Evolutionary conservation across 2,329 filamentous ascomycete genomes (phyloP).

Genomic region (Aspergillus puulaauensis): DNA sequence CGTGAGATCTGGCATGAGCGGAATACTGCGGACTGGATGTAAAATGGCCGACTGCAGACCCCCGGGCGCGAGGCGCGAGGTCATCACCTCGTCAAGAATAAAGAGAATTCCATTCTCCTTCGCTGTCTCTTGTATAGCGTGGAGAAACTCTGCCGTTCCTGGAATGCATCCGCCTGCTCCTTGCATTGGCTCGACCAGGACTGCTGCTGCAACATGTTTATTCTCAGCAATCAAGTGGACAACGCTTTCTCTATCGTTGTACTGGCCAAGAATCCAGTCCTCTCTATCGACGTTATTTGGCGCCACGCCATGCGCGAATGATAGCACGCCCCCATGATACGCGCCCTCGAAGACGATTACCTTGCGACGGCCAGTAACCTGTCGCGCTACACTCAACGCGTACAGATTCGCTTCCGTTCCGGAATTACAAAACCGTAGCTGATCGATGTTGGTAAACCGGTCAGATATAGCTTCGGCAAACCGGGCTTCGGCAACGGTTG

Average conservation of each 20-base stretch:
- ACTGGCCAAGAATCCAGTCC: constrained; percentile 61
- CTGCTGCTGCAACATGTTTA: constrained; percentile 53
- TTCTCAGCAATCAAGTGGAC: constrained; percentile 30
- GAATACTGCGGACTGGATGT: constrained; percentile 22
- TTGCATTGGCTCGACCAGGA: constrained; percentile 7
- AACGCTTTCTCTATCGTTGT: constrained; percentile 58
- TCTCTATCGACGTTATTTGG: constrained; percentile 46
- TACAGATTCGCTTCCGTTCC: constrained; percentile 66
- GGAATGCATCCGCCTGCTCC: constrained; percentile 6
- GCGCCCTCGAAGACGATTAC: constrained; percentile 7
- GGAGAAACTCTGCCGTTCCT: constrained; percentile 35
- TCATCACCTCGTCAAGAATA: constrained; percentile 72
- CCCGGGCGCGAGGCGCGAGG: constrained; percentile 55
- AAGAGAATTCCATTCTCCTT: constrained; percentile 56
- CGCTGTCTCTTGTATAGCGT: constrained; percentile 40
- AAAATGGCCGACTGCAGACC: constrained; percentile 45
- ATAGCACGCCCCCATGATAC: constrained; percentile 54
- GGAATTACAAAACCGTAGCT: constrained; percentile 63
- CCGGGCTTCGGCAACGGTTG: constrained; percentile 52
- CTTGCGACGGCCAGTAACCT: constrained; percentile 47
- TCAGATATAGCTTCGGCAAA: constrained; percentile 54
- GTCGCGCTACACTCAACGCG: constrained; percentile 56
- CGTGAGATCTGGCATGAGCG: constrained; percentile 59
- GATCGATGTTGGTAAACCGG: constrained; percentile 55
- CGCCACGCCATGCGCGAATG: constrained; percentile 31